These are phyloP conservation scores for Mortierella sp. DNA, from an alignment of 371 early-diverging fungal species.

Conservation along the genomic window DNA sequence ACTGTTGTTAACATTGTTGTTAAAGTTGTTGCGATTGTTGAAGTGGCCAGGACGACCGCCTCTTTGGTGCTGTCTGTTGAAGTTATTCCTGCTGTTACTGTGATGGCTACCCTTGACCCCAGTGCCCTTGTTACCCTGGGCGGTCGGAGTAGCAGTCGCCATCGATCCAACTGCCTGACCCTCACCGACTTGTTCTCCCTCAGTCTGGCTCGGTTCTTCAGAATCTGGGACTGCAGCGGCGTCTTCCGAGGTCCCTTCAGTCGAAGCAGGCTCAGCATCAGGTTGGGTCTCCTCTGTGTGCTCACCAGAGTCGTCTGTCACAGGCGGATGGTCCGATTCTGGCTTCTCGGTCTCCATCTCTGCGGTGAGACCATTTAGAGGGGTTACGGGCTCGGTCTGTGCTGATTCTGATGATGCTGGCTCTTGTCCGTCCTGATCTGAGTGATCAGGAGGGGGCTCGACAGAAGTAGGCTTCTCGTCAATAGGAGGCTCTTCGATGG, in stretches of 20 bases:
- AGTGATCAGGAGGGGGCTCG: too few relatives aligned
- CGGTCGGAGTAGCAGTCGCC: not conserved
- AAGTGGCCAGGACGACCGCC: slow-evolving; percentile 25
- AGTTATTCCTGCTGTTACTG: slow-evolving; percentile 8
- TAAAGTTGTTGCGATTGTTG: slow-evolving; percentile 18
- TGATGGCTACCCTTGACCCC: not conserved
- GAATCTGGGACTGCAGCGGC: slow-evolving; percentile 1
- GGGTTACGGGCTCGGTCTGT: not conserved
- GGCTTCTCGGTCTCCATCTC: slow-evolving; percentile 25
- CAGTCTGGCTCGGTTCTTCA: not conserved
- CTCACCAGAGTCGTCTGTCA: slow-evolving; percentile 3
- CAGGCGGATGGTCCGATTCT: not conserved
- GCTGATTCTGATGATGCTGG: too few relatives aligned
- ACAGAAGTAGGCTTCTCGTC: too few relatives aligned
- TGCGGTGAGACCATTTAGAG: not conserved
- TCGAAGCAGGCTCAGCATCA: slow-evolving; percentile 29
- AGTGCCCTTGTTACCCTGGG: slow-evolving; percentile 10
- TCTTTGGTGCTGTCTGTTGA: slow-evolving; percentile 15
- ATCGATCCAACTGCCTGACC: slow-evolving; percentile 5
- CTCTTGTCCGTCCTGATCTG: too few relatives aligned
- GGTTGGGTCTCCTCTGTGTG: slow-evolving; percentile 17
- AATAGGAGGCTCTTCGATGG: too few relatives aligned
- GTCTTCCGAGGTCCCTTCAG: slow-evolving; percentile 10
- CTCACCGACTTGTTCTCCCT: slow-evolving; percentile 2
- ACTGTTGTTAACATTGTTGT: slow-evolving; percentile 18